A percentile compares a stretch with the other conserved stretches of the same genome.
Conservation (phyloP, 768 basidiomycete genomes). For the Cyclocybe cylindracea region DNA sequence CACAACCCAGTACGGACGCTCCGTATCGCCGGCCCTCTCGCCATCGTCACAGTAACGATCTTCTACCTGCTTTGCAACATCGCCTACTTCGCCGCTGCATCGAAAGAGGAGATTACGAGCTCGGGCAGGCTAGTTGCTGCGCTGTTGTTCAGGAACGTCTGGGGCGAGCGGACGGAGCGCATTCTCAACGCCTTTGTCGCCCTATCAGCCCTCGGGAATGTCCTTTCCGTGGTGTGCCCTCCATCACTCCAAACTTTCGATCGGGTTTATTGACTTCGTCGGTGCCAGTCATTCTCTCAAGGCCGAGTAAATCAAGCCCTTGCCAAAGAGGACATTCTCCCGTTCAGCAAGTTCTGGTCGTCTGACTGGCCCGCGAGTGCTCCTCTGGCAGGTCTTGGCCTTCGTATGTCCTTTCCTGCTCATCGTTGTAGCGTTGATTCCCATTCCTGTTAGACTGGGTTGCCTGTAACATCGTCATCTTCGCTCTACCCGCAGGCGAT, state of each 20-base stretch:
- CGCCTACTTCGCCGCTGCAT: constrained; percentile 67
- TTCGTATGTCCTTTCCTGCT: constrained; percentile 37
- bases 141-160: constrained; percentile 66
- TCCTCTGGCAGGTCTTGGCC: constrained; percentile 54
- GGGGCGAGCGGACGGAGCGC: constrained; percentile 49
- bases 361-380: constrained; percentile 63
- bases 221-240: constrained; percentile 44
- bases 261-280: constrained; percentile 20
- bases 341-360: constrained; percentile 59
- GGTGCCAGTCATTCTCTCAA: constrained; percentile 23
- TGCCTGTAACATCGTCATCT: constrained; percentile 36
- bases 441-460: constrained; percentile 29
- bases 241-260: constrained; percentile 34
- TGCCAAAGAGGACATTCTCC: constrained; percentile 62
- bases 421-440: too few relatives aligned
- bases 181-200: constrained; percentile 39
- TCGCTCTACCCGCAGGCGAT: constrained; percentile 57
- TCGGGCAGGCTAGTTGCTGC: constrained; percentile 64
- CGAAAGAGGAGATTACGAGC: constrained; percentile 61
- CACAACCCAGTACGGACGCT: constrained; percentile 63
- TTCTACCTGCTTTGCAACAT: constrained; percentile 65
- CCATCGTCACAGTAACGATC: constrained; percentile 51
- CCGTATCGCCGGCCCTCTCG: constrained; percentile 63
- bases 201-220: constrained; percentile 59
- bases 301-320: constrained; percentile 60